Conservation (phyloP, 1,284 basidiomycete species). For the Cutaneotrichosporon sp. region DNA sequence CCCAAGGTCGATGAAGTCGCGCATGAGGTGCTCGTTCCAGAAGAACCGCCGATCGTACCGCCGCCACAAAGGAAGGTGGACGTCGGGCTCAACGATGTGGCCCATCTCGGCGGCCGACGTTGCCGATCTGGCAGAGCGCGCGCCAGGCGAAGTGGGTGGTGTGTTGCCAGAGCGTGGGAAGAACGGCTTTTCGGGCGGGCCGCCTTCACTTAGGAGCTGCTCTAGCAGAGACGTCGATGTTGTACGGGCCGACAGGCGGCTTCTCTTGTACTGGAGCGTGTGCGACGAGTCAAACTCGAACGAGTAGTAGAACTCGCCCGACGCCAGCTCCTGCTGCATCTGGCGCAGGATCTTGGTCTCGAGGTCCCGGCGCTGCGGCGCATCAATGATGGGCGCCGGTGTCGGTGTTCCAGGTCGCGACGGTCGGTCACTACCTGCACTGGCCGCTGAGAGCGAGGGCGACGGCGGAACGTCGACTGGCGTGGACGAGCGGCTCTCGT, state of each 20-base stretch:
- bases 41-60: constrained; percentile 57
- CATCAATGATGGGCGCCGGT: constrained; percentile 27
- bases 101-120: not conserved
- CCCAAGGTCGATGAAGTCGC: constrained; percentile 50
- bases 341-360: constrained; percentile 52
- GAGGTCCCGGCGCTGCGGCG: constrained; percentile 47
- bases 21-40: constrained; percentile 56
- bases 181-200: constrained; percentile 11
- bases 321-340: constrained; percentile 46
- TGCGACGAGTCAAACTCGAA: constrained; percentile 58
- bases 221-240: constrained; percentile 31
- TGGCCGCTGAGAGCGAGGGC: not conserved
- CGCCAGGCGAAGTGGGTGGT: not conserved
- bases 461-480: not conserved
- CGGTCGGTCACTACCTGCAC: not conserved
- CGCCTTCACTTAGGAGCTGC: constrained; percentile 25
- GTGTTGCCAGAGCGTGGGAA: constrained; percentile 20
- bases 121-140: constrained; percentile 3
- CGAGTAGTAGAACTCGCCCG: constrained; percentile 55
- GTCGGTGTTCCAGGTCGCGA: constrained; percentile 1
- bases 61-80: constrained; percentile 56
- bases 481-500: not conserved
- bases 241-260: constrained; percentile 35
- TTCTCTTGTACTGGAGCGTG: constrained; percentile 55
- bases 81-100: constrained; percentile 54